Evolutionary conservation across 2,329 filamentous ascomycete species (phyloP).

Genomic region (Ophiosphaerella herpotricha): DNA sequence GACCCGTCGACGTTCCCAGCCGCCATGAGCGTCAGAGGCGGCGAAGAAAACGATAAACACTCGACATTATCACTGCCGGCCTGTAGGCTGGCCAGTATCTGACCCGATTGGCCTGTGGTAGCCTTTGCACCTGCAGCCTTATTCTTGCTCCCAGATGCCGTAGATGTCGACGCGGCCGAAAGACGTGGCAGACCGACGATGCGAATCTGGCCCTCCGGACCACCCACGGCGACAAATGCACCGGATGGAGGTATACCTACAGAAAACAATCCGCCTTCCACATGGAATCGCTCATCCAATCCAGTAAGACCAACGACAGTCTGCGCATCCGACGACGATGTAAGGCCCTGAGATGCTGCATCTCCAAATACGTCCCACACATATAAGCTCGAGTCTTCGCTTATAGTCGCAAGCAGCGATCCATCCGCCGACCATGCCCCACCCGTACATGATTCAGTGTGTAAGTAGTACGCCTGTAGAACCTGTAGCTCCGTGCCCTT

Average conservation of each 20-base stretch:
- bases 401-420: slow-evolving; percentile 81
- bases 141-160: slow-evolving; percentile 51
- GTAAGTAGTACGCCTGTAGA: slow-evolving; percentile 88
- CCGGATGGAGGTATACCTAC: slow-evolving; percentile 82
- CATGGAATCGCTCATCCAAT: slow-evolving; percentile 85
- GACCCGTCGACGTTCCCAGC: slow-evolving; percentile 67
- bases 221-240: slow-evolving; percentile 81
- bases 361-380: slow-evolving; percentile 91
- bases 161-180: slow-evolving; percentile 36
- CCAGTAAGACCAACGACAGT: slow-evolving; percentile 77
- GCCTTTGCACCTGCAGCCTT: slow-evolving; percentile 54
- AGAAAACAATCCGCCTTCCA: slow-evolving; percentile 89
- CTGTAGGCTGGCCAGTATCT: slow-evolving; percentile 82
- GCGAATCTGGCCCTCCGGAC: slow-evolving; percentile 83
- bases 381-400: slow-evolving; percentile 85
- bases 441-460: slow-evolving; percentile 83
- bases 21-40: slow-evolving; percentile 64
- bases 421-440: slow-evolving; percentile 91
- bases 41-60: slow-evolving; percentile 68
- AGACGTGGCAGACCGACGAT: slow-evolving; percentile 81
- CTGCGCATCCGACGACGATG: slow-evolving; percentile 60
- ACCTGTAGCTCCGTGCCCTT: slow-evolving; percentile 71
- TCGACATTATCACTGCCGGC: slow-evolving; percentile 81
- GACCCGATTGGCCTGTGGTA: slow-evolving; percentile 60
- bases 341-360: slow-evolving; percentile 68